A percentile compares a stretch with the other conserved stretches of the same genome.
Conservation (phyloP, 1,284 basidiomycete genomes). For the Cryptococcus maquisensis region DNA sequence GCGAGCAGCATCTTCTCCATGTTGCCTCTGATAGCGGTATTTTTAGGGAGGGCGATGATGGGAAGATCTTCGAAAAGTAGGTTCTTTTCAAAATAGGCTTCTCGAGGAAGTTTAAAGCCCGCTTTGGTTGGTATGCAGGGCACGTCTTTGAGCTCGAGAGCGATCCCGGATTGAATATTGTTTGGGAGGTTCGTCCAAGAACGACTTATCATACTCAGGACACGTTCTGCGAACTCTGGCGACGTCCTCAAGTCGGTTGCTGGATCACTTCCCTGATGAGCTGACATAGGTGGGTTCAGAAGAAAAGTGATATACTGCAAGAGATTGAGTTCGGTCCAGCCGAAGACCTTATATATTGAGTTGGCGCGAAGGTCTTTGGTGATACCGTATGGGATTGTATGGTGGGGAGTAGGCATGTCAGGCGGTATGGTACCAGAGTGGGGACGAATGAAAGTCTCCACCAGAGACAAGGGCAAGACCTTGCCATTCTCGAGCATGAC, state of each 20-base stretch:
- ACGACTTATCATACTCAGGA: constrained; percentile 66
- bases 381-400: constrained; percentile 68
- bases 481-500: constrained; percentile 53
- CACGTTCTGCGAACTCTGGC: constrained; percentile 74
- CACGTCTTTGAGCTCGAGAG: constrained; percentile 58
- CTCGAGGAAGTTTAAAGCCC: constrained; percentile 68
- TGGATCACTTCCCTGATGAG: constrained; percentile 45
- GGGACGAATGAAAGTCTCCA: constrained; percentile 72
- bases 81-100: constrained; percentile 84
- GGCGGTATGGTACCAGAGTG: constrained; percentile 65
- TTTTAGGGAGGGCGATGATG: constrained; percentile 71
- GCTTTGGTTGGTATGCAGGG: constrained; percentile 78
- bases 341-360: constrained; percentile 61
- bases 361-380: constrained; percentile 62
- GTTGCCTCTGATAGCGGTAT: constrained; percentile 62
- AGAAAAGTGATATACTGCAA: constrained; percentile 73
- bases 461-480: constrained; percentile 64
- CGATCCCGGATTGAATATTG: constrained; percentile 59
- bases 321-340: constrained; percentile 76
- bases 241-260: constrained; percentile 68
- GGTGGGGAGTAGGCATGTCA: constrained; percentile 74
- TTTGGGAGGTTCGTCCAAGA: constrained; percentile 70
- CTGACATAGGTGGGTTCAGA: constrained; percentile 53
- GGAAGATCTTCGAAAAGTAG: constrained; percentile 85
- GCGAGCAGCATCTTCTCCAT: constrained; percentile 72